Base-by-base conservation (phyloP, 1,284 basidiomycete species). In the Apiotrichum siamense region DNA sequence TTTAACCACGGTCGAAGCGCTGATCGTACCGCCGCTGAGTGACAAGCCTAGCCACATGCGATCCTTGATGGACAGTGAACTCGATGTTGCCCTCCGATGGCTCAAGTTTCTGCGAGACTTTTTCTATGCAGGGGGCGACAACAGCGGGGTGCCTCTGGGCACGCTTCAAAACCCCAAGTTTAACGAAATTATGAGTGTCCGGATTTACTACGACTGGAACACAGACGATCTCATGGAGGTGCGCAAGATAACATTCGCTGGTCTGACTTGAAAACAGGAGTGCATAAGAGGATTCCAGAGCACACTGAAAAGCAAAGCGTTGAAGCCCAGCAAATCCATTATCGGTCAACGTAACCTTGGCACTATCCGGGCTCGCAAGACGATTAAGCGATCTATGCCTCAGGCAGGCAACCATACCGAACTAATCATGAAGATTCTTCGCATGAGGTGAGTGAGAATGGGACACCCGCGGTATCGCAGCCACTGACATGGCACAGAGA, bases 71-170 rank as follows among this genome's bases (percentile, higher is more conserved):
- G 93, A 96, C 64, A 92, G 94, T 75, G 94, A 97, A 75, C 88
- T 97, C 25, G 94, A 97, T 66, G 87, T 98, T 50, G 94, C 93
- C 11, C 92, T 97, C 77, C 96, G 93, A 69, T 98, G 96, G 96
- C 75, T 97, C 45, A 91, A 90, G 86, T 96, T 96, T 77, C 69
- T 98, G 65, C 80, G 87, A 49, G 89, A 94, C 71, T 99, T 93
- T 76, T 97, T 97, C 77, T 85, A 96, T 68, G 92, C 90, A 11
- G 87, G 84, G 33, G 96, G 96, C 7, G 88, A 96, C 69, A 88
- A 89, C 17, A 86, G 86, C 15, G 83, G 78, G 6, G 75, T 97
- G 11, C 83, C 93, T 0, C 77, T 94, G 38, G 88, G 90, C 66
- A 78, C 83, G 15, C 77, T 99, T n/a, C 92, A 96, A 70, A 97